Base-by-base conservation (phyloP, 2,329 filamentous ascomycete species). In the Sporothrix mexicana region DNA sequence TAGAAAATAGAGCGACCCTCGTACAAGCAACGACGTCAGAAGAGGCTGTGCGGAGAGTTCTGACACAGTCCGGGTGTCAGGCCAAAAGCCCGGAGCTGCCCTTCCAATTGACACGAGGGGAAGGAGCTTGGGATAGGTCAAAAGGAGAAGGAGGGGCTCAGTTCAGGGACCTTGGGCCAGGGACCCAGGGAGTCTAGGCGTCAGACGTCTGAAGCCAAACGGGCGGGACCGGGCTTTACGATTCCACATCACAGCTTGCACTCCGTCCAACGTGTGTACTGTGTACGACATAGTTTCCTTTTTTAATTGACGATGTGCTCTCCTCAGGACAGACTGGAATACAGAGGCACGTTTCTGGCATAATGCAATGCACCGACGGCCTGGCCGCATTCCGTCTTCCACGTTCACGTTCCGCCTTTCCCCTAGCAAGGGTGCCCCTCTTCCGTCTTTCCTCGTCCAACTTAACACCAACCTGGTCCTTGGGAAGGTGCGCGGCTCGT, bases 11-110 rank as follows among this genome's bases (percentile, higher is more conserved):
- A n/a, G n/a, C n/a, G 30, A 36, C 2, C 30, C 3, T 36, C 30
- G 30, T 36, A 43, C 25, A 57, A 51, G 43, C 53, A 25, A 62
- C 66, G 23, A 62, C 69, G 23, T 62, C 55, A 51, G 41, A 59
- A 49, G 53, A 61, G 51, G 30, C 53, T 70, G 53, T 59, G 53
- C 55, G 69, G 47, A 41, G 43, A 36, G 12, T 45, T 70, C 69
- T 61, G 69, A 70, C 69, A 70, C 69, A 51, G 45, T 69, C 67
- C 43, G 20, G 69, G 55, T 70, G 15, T 62, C 69, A 61, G 17
- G 69, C 13, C 47, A 47, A 30, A 53, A 55, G 47, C 43, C 20
- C 2, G 23, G 8, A 43, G 36, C 10, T 20, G 25, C 23, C 5
- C 2, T 17, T n/a, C 15, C 62, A 49, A 47, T 15, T 49, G 61